Evolutionary conservation across 352 stramenopile genomes (phyloP).

Genomic region (Blastocystis hominis): DNA sequence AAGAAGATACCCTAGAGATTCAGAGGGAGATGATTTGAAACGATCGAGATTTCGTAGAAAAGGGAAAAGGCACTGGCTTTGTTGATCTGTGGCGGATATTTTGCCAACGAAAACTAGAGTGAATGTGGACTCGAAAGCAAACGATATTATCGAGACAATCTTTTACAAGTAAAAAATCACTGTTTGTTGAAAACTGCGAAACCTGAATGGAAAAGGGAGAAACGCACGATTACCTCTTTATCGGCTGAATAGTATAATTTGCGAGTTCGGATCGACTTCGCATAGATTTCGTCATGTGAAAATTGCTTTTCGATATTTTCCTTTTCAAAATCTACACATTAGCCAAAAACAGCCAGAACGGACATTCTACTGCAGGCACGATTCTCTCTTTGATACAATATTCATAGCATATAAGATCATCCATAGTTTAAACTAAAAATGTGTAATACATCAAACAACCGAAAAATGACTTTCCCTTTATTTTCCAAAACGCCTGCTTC

Average conservation of each 20-base stretch:
- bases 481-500: conserved; percentile 77
- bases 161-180: not conserved
- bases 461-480: conserved; percentile 64
- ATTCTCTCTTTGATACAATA: conserved; percentile 49
- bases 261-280: not conserved
- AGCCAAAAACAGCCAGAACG: not conserved
- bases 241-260: not conserved
- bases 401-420: conserved; percentile 35
- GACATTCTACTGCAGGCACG: conserved; percentile 11
- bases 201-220: not conserved
- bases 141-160: not conserved
- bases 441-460: not conserved
- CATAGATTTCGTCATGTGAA: not conserved
- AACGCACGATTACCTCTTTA: not conserved
- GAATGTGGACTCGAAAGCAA: not conserved
- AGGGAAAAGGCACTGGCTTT: too few species aligned
- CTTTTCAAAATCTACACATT: conserved; percentile 29
- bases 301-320: not conserved
- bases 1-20: too few species aligned
- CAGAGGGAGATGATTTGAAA: too few species aligned
- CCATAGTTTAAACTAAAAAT: conserved; percentile 8
- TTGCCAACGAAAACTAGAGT: not conserved
- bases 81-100: not conserved
- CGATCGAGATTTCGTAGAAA: too few species aligned
- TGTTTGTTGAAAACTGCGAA: not conserved